Percentiles rank a stretch among this genome's conserved stretches.
phyloP scores from a whole-genome alignment of 2,329 filamentous ascomycete genomes.

The Leptographium wingfieldii region DNA sequence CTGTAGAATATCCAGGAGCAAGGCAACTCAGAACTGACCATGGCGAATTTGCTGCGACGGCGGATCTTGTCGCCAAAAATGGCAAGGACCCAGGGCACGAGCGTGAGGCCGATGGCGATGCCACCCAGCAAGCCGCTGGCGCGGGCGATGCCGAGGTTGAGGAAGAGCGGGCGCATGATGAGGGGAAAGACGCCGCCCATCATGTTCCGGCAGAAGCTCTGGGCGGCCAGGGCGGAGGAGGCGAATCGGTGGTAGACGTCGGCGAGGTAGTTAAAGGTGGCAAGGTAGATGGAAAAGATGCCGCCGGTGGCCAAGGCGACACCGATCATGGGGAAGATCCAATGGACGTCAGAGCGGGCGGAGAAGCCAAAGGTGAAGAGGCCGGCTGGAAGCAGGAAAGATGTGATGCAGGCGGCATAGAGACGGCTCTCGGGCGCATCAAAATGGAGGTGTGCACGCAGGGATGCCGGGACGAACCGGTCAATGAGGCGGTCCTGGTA shows the following conservation, averaged over 20 bases:
- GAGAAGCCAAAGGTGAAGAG: conserved; percentile 74
- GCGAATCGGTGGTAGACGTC: conserved; percentile 80
- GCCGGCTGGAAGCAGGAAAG: conserved; percentile 62
- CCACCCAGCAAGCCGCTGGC: conserved; percentile 68
- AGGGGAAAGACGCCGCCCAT: conserved; percentile 72
- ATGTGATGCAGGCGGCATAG: conserved; percentile 72
- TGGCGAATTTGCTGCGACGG: conserved; percentile 63
- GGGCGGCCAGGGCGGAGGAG: conserved; percentile 72
- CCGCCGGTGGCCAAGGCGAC: conserved; percentile 69
- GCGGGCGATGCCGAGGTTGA: conserved; percentile 53
- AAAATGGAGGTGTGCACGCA: conserved; percentile 32
- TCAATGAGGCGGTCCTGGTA: conserved; percentile 56
- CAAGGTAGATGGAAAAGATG: conserved; percentile 76
- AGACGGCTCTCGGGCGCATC: conserved; percentile 63
- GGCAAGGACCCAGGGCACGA: conserved; percentile 79
- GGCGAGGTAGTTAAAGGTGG: conserved; percentile 86
- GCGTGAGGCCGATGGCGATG: conserved; percentile 52
- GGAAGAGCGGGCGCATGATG: conserved; percentile 62
- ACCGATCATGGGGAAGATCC: conserved; percentile 59
- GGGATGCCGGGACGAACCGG: conserved; percentile 23
- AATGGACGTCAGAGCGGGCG: conserved; percentile 47
- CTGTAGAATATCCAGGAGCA: not conserved
- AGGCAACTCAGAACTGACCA: conserved; percentile 26
- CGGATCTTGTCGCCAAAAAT: conserved; percentile 69
- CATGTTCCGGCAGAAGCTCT: conserved; percentile 76